These are phyloP conservation scores for Fusarium pseudograminearum DNA, from an alignment of 2,329 filamentous ascomycete species.

Conservation along the genomic window DNA sequence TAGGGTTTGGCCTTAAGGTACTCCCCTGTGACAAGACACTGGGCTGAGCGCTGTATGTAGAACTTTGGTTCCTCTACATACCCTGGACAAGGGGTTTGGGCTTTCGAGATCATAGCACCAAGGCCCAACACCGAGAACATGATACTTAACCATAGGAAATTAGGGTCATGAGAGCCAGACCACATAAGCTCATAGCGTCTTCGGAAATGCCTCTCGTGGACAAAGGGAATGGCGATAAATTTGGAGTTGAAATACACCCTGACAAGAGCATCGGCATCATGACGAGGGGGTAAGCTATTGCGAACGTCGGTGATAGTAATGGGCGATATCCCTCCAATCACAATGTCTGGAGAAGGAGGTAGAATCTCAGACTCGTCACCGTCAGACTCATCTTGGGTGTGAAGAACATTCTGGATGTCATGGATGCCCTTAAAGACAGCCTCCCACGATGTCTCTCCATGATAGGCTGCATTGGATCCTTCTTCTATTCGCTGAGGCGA, in stretches of 20 bases:
- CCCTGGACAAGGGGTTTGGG: conserved; percentile 44
- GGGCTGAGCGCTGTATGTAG: conserved; percentile 55
- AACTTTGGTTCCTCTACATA: conserved; percentile 45
- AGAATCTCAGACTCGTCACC: conserved; percentile 6
- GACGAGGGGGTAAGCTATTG: conserved; percentile 52
- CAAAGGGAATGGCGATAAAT: conserved; percentile 54
- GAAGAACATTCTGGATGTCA: conserved; percentile 56
- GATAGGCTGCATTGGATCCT: conserved; percentile 46
- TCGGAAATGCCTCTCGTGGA: conserved; percentile 60
- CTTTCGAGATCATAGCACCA: conserved; percentile 53
- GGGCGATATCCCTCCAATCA: conserved; percentile 47
- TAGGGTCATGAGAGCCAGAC: conserved; percentile 54
- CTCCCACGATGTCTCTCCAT: conserved; percentile 57
- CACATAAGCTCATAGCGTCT: conserved; percentile 63
- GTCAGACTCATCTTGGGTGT: conserved; percentile 27
- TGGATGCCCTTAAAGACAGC: conserved; percentile 58
- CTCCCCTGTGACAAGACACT: conserved; percentile 62
- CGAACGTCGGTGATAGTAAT: conserved; percentile 52
- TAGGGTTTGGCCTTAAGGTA: conserved; percentile 60
- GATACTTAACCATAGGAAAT: conserved; percentile 64
- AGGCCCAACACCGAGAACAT: conserved; percentile 61
- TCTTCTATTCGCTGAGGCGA: conserved; percentile 11
- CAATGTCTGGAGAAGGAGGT: conserved; percentile 48
- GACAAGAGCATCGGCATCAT: conserved; percentile 54
- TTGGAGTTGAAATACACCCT: conserved; percentile 55